phyloP scores from a whole-genome alignment of 352 stramenopile genomes.

The Globisporangium camurandrum region DNA sequence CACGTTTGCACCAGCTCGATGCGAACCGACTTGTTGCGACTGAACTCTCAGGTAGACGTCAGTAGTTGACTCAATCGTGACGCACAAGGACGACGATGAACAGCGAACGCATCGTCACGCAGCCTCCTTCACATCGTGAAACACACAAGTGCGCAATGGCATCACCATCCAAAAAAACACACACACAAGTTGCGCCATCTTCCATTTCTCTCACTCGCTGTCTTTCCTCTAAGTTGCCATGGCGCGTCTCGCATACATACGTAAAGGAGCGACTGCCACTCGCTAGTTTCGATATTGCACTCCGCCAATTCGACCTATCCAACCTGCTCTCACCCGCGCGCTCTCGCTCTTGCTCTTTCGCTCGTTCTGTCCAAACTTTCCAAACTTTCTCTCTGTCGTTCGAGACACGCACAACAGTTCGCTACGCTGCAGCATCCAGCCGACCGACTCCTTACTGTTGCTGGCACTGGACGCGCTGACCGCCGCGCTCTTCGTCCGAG shows the following conservation, averaged over 20 bases:
- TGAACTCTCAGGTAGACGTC: no score
- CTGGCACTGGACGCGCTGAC: conserved; percentile 85
- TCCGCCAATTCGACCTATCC: background rate
- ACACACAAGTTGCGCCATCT: background rate
- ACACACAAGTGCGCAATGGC: no score
- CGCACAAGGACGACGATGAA: no score
- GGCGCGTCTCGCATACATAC: conserved; percentile 12
- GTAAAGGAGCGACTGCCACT: conserved; percentile 6
- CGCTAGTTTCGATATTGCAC: conserved; percentile 1
- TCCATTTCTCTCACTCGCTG: no score
- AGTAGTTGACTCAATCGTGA: no score
- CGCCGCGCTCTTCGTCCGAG: conserved; percentile 91
- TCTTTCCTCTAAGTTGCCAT: background rate
- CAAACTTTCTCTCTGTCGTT: background rate
- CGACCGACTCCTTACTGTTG: conserved; percentile 85
- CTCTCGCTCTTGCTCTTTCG: conserved; percentile 1
- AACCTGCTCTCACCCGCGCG: background rate
- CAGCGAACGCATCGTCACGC: no score
- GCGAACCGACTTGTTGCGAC: no score
- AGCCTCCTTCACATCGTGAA: no score
- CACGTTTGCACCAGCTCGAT: no score
- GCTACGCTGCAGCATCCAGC: no score
- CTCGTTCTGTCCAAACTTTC: background rate
- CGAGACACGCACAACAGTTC: background rate
- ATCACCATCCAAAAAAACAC: background rate